A percentile compares a stretch with the other conserved stretches of the same genome.
Conservation (phyloP, 1,284 basidiomycete genomes). For the Porodaedalea pini region DNA sequence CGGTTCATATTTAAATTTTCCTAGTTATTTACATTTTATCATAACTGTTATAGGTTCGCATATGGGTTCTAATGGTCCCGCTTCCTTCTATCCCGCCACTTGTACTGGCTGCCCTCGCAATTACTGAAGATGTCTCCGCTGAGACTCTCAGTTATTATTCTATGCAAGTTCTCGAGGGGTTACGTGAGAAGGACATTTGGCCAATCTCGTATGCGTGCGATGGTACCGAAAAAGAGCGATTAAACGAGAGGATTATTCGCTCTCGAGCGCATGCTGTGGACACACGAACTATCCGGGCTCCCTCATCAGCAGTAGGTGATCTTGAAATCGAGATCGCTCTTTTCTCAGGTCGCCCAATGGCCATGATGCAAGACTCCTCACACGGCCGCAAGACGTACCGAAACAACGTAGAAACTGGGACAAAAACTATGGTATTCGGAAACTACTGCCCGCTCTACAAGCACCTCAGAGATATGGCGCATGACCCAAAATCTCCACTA, state of each 20-base stretch:
- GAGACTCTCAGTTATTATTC: neutral
- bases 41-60: slow-evolving; percentile 20
- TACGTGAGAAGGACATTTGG: slow-evolving; percentile 23
- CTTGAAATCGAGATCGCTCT: neutral
- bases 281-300: neutral
- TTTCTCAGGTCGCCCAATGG: slow-evolving; percentile 20
- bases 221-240: slow-evolving; percentile 31
- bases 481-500: slow-evolving; percentile 25
- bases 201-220: slow-evolving; percentile 31
- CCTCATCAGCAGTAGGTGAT: slow-evolving; percentile 11
- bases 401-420: slow-evolving; percentile 33
- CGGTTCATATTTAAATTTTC: too few species aligned
- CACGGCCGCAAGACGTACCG: slow-evolving; percentile 34
- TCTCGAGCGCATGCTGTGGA: slow-evolving; percentile 17
- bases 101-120: slow-evolving; percentile 24
- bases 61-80: slow-evolving; percentile 23
- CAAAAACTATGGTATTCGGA: slow-evolving; percentile 28
- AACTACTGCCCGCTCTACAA: slow-evolving; percentile 25
- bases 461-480: slow-evolving; percentile 25
- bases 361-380: slow-evolving; percentile 35
- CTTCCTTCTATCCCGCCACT: slow-evolving; percentile 25
- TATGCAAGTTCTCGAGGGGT: slow-evolving; percentile 23
- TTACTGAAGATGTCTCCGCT: slow-evolving; percentile 2
- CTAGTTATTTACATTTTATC: too few species aligned
- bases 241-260: slow-evolving; percentile 1